A percentile compares a stretch with the other conserved stretches of the same genome.
These are phyloP conservation scores for Dissophora ornata DNA, from an alignment of 192 early-diverging fungal genomes.

Conservation along the genomic window DNA sequence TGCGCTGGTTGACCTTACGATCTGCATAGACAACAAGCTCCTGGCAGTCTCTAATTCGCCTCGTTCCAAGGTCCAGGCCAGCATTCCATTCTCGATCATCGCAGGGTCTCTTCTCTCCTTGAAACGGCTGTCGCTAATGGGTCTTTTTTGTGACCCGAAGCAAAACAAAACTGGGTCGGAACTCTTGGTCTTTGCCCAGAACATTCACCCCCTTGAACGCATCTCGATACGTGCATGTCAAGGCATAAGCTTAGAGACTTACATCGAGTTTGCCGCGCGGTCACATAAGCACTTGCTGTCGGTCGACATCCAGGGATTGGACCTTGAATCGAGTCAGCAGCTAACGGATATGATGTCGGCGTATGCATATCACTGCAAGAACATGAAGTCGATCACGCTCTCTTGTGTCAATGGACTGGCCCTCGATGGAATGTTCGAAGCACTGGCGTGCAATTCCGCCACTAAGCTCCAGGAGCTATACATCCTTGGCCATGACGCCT, in stretches of 20 bases:
- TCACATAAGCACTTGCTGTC: constrained; percentile 17
- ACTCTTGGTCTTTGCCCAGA: constrained; percentile 34
- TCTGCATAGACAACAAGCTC: constrained; percentile 44
- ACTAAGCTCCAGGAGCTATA: constrained; percentile 37
- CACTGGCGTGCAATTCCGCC: background rate
- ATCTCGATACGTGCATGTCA: constrained; percentile 43
- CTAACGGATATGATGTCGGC: constrained; percentile 35
- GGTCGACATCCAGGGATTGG: constrained; percentile 40
- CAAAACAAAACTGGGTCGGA: constrained; percentile 48
- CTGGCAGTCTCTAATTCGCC: background rate
- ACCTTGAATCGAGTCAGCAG: constrained; percentile 33
- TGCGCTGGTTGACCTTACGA: constrained; percentile 43
- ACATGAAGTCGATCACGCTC: constrained; percentile 33
- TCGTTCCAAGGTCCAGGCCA: constrained; percentile 15
- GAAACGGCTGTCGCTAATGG: constrained; percentile 43
- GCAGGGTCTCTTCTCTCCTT: constrained; percentile 34
- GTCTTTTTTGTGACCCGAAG: constrained; percentile 28
- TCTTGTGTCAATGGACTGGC: constrained; percentile 33
- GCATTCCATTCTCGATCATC: constrained; percentile 44
- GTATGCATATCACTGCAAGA: constrained; percentile 33
- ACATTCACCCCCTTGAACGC: constrained; percentile 28
- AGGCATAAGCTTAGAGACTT: constrained; percentile 33
- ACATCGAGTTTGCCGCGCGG: constrained; percentile 23
- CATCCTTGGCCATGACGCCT: constrained; percentile 41
- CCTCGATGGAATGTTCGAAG: constrained; percentile 35